A percentile compares a stretch with the other conserved stretches of the same genome.
phyloP scores from a whole-genome alignment of 129 eudicot species.

The Deinandra increscens region DNA sequence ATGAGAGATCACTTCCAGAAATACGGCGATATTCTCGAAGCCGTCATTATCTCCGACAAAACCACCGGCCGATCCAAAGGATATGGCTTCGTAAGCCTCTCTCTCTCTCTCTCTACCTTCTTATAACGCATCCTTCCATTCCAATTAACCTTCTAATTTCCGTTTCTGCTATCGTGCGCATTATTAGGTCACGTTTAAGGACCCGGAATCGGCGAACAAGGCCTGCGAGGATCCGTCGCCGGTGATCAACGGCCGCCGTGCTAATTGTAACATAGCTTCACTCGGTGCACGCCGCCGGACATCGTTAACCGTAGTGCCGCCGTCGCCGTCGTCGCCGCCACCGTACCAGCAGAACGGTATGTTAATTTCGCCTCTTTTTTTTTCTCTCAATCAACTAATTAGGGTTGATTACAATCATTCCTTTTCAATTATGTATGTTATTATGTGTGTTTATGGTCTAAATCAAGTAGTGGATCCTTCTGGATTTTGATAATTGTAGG shows the following conservation, averaged over 20 bases:
- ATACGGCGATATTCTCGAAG: conserved; percentile 83
- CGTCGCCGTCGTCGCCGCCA: conserved; percentile 32
- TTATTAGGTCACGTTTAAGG: conserved; percentile 80
- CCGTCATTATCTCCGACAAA: conserved; percentile 87
- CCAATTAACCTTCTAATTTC: not conserved
- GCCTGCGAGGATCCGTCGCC: conserved; percentile 98
- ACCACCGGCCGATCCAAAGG: conserved; percentile 90
- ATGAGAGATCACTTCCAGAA: conserved; percentile 67
- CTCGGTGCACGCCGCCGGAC: conserved; percentile 85
- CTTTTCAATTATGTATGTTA: too few species aligned
- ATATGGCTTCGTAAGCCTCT: conserved; percentile 73
- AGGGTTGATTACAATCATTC: not conserved
- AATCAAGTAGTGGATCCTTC: not conserved
- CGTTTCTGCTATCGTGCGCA: not conserved
- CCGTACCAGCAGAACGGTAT: conserved; percentile 46
- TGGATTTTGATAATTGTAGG: conserved; percentile 36
- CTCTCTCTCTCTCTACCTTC: too few species aligned
- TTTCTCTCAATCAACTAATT: not conserved
- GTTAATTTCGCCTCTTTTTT: not conserved
- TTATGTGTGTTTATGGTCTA: not conserved
- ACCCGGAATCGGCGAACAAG: conserved; percentile 83
- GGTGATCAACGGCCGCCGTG: conserved; percentile 91
- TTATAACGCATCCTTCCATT: not conserved
- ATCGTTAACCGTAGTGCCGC: conserved; percentile 27
- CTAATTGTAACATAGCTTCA: conserved; percentile 91